phyloP scores from a whole-genome alignment of 768 basidiomycete species.

The Pseudohyphozyma bogoriensis region DNA sequence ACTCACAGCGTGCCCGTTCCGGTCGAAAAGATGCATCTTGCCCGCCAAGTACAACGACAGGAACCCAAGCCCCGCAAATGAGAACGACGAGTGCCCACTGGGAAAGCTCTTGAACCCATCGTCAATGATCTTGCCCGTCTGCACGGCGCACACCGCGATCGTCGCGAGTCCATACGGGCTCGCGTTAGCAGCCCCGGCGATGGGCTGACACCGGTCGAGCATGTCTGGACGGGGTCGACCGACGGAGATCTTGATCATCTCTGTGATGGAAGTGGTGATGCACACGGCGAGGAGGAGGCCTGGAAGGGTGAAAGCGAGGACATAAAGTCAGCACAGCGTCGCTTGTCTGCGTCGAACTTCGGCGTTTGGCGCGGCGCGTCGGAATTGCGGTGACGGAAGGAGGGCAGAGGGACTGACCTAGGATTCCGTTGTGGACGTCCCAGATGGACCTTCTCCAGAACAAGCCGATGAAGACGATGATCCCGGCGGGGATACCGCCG shows the following conservation, averaged over 20 bases:
- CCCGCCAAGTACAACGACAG: constrained; percentile 80
- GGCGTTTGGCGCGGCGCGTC: no score
- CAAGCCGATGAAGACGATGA: constrained; percentile 51
- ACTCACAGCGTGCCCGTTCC: constrained; percentile 53
- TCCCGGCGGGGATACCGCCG: constrained; percentile 52
- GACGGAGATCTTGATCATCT: constrained; percentile 44
- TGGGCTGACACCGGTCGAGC: constrained; percentile 62
- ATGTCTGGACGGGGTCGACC: constrained; percentile 76
- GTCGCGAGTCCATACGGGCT: constrained; percentile 47
- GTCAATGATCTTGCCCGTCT: constrained; percentile 5
- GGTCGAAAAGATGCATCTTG: constrained; percentile 83
- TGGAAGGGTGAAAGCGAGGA: no score
- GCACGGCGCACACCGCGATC: constrained; percentile 60
- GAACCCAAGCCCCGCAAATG: constrained; percentile 87
- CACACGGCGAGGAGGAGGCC: constrained; percentile 62
- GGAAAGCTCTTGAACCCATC: constrained; percentile 28
- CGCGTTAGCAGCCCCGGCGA: not conserved
- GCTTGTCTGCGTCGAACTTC: no score
- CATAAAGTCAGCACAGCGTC: no score
- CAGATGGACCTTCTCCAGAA: constrained; percentile 73
- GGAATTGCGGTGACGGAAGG: no score
- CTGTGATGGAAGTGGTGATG: constrained; percentile 72
- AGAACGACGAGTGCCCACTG: constrained; percentile 42
- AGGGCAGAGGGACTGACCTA: constrained; percentile 23
- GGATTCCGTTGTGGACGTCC: constrained; percentile 67